phyloP scores from a whole-genome alignment of 2,329 filamentous ascomycete species.

The Aspergillus sergii region DNA sequence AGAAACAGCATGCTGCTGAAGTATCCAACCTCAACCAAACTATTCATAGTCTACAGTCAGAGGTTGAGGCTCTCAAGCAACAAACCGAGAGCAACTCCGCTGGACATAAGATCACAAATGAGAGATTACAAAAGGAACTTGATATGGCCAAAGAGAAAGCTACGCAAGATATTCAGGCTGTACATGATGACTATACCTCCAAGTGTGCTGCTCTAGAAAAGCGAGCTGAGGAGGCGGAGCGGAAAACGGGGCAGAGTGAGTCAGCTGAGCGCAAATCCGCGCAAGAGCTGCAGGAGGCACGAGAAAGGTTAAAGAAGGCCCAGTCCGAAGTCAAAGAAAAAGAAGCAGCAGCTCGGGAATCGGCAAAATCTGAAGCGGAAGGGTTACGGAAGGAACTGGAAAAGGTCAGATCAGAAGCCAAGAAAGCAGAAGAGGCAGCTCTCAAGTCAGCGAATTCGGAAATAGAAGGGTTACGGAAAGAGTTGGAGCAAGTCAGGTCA shows the following conservation, averaged over 20 bases:
- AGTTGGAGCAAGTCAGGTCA: slow-evolving; percentile 69
- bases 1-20: slow-evolving; percentile 55
- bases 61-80: slow-evolving; percentile 41
- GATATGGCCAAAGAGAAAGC: slow-evolving; percentile 52
- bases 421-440: slow-evolving; percentile 55
- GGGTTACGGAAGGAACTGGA: slow-evolving; percentile 37
- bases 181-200: slow-evolving; percentile 54
- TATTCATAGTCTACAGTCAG: slow-evolving; percentile 58
- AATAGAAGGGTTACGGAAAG: slow-evolving; percentile 77
- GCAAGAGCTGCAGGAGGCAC: slow-evolving; percentile 57
- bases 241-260: slow-evolving; percentile 29
- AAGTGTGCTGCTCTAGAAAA: slow-evolving; percentile 51
- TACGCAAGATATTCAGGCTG: slow-evolving; percentile 60
- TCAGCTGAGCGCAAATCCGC: slow-evolving; percentile 47
- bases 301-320: slow-evolving; percentile 32
- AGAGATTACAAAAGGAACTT: slow-evolving; percentile 55
- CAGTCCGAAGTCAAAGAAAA: slow-evolving; percentile 47
- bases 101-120: slow-evolving; percentile 59
- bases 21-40: slow-evolving; percentile 59
- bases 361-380: slow-evolving; percentile 57
- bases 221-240: slow-evolving; percentile 48
- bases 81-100: slow-evolving; percentile 57
- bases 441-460: slow-evolving; percentile 63
- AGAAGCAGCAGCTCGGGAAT: slow-evolving; percentile 45
- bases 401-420: slow-evolving; percentile 33